Evolutionary conservation across 2,329 filamentous ascomycete genomes (phyloP), one percentile per base, ranked within the genome.

Genomic region (Sphaerulina vaccinii): DNA sequence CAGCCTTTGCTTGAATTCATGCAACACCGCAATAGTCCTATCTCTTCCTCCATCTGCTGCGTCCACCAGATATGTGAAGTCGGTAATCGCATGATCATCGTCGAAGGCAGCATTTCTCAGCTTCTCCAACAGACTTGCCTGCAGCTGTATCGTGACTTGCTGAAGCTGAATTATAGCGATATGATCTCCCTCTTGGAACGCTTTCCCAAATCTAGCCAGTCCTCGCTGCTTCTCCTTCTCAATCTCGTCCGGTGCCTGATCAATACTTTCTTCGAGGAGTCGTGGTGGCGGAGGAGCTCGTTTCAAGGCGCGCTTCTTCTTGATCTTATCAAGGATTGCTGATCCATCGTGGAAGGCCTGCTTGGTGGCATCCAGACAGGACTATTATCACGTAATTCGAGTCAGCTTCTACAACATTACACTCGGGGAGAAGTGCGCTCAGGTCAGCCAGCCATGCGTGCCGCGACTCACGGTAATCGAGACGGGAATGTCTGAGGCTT

Each of bases 301-400:
- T 45, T 62, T 63, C 19, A 57, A 44, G 5, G 62, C 62, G 38
- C 65, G 59, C 53, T 62, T 63, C 43, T 58, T 56, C 54, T 68
- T 67, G 56, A 68, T 65, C 58, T 63, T 62, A 36, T 64, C 49
- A 39, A 68, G 61, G 37, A 68, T 68, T 37, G 57, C 60, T 19
- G 57, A 57, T 35, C 63, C 64, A 45, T 65, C 63, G 37, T 56
- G 52, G 59, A 65, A 65, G 23, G 62, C 60, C 29, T 57, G 57
- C 40, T 60, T 58, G 33, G 61, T 56, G 21, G 55, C 60, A 35
- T 59, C 63, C 21, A 66, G 57, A 49, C 62, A 65, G 49, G 58
- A 51, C 62, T 65, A 44, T n/a, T 33, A 23, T 22, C 21, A 36
- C 27, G 15, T n/a, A n/a, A n/a, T n/a, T n/a, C n/a, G n/a, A n/a